Evolutionary conservation across 1,284 basidiomycete genomes (phyloP), one percentile per base, ranked within the genome.

Genomic region (Anthracocystis panici-leucophaei): DNA sequence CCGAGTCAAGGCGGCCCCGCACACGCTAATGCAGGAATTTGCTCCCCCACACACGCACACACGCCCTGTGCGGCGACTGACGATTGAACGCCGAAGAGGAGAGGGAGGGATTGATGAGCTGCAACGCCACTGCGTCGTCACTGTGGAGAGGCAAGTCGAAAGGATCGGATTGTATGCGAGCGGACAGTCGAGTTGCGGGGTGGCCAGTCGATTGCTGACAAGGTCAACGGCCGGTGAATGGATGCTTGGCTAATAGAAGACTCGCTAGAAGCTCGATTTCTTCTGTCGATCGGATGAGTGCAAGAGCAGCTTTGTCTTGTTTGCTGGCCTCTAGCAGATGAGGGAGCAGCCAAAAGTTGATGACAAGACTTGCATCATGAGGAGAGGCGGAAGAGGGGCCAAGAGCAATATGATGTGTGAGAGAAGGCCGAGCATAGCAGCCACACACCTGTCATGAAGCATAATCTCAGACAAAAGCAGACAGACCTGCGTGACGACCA

Each of bases 401-500:
- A 38, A 38, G 35, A 16, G 35, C 35, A 11, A 8, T 11, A 33
- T 7, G 33, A 33, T 33, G 33, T 33, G 7, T 33, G 33, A 33
- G 33, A 33, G 33, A 33, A 33, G 33, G 33, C 12, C 33, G 12
- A 33, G 33, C 8, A 11, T 33, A 33, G 33, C 33, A 6, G 7
- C 33, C n/a, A n/a, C n/a, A n/a, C n/a, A n/a, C n/a, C n/a, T n/a
- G n/a, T n/a, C n/a, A n/a, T 23, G 14, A 21, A 12, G 50, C 51
- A 27, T 8, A 35, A 35, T 35, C 29, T 31, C 49, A 51, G 49
- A n/a, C 31, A 48, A 38, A 38, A n/a, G 23, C 23, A 35, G 16
- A 35, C 50, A 18, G 25, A 52, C 51, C 38, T 52, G 51, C 51
- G 51, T 52, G 51, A 52, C 51, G 23, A 52, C 51, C 25, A 16